Conservation (phyloP, 129 eudicot genomes). For the Kitagawia praeruptora region DNA sequence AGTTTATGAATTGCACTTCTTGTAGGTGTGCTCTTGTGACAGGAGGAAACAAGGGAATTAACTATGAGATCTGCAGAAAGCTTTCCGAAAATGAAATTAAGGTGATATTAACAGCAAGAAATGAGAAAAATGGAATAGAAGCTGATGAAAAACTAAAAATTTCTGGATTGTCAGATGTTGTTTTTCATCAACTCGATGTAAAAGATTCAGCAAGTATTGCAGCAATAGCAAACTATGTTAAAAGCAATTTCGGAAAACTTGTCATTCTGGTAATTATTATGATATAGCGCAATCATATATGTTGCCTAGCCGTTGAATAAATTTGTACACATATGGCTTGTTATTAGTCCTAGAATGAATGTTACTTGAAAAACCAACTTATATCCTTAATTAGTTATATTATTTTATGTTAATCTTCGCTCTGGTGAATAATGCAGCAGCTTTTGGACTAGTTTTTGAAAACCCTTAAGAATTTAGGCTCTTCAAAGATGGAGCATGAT, state of each 20-base stretch:
- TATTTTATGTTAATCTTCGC: neutral
- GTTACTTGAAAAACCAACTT: neutral
- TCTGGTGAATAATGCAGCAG: constrained; percentile 33
- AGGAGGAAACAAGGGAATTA: constrained; percentile 5
- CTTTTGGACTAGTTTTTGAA: neutral
- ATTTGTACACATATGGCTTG: neutral
- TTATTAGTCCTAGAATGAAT: neutral
- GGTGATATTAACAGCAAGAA: constrained; percentile 14
- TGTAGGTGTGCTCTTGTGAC: constrained; percentile 17
- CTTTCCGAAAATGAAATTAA: constrained; percentile 7
- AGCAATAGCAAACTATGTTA: neutral
- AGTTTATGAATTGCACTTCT: neutral
- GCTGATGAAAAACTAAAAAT: constrained; percentile 6
- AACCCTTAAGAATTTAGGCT: neutral
- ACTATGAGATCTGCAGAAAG: constrained; percentile 14
- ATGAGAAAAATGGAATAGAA: constrained; percentile 12
- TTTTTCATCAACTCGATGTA: constrained; percentile 17
- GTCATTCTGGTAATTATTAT: constrained; percentile 1
- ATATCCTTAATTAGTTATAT: neutral
- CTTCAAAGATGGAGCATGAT: constrained; percentile 16
- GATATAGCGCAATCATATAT: neutral
- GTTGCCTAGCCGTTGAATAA: neutral
- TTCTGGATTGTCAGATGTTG: neutral
- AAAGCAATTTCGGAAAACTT: constrained; percentile 7
- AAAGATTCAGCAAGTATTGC: constrained; percentile 7